Conservation (phyloP, 1,139 yeast species). For the Tardiomyces blankii region DNA sequence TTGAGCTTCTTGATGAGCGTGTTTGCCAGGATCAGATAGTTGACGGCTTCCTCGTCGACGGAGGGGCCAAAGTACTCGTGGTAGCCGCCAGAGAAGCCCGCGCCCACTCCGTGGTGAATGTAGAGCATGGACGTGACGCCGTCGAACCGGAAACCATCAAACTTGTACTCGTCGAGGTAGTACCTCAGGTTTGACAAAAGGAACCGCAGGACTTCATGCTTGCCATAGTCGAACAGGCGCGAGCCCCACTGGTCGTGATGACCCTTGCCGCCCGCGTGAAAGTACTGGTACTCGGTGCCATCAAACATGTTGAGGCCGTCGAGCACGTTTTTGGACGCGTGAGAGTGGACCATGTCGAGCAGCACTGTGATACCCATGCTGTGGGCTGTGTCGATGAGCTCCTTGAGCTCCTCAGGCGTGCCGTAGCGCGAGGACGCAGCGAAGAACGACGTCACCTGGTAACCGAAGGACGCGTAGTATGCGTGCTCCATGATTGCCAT, state of each 20-base stretch:
- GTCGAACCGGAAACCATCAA: slow-evolving; percentile 94
- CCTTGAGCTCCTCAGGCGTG: slow-evolving; percentile 88
- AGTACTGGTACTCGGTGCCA: slow-evolving; percentile 91
- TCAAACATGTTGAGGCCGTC: slow-evolving; percentile 92
- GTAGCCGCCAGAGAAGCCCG: slow-evolving; percentile 85
- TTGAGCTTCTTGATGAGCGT: slow-evolving; percentile 48
- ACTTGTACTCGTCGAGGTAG: slow-evolving; percentile 70
- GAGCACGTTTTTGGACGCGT: slow-evolving; percentile 85
- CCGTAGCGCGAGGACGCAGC: slow-evolving; percentile 87
- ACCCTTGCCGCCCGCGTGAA: slow-evolving; percentile 82
- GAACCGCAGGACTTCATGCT: slow-evolving; percentile 82
- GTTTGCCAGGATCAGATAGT: slow-evolving; percentile 83
- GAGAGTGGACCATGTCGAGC: slow-evolving; percentile 91
- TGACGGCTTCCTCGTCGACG: slow-evolving; percentile 80
- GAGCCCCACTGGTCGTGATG: slow-evolving; percentile 93
- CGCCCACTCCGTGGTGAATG: slow-evolving; percentile 82
- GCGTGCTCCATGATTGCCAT: slow-evolving; percentile 99
- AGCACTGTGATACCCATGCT: slow-evolving; percentile 76
- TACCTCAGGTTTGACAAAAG: slow-evolving; percentile 78
- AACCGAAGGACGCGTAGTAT: slow-evolving; percentile 94
- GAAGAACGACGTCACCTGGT: slow-evolving; percentile 87
- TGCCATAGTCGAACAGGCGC: slow-evolving; percentile 80
- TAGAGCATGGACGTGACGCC: slow-evolving; percentile 95
- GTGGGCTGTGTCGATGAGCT: slow-evolving; percentile 86
- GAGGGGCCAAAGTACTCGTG: slow-evolving; percentile 76